phyloP scores from a whole-genome alignment of 257 asterid genomes.

The Sherardia arvensis region DNA sequence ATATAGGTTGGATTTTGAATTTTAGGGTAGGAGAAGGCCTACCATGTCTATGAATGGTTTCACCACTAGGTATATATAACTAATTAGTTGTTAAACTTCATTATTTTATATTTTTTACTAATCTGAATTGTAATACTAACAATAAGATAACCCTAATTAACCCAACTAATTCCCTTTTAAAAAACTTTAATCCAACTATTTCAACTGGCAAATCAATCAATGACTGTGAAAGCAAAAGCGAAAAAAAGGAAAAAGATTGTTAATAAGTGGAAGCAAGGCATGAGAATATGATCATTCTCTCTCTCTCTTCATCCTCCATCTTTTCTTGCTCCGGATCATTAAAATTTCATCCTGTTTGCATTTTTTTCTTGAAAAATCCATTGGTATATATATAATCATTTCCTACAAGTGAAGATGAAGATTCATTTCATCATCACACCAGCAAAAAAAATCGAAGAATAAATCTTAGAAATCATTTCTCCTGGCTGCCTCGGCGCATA shows the following conservation, averaged over 20 bases:
- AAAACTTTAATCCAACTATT: too few species aligned
- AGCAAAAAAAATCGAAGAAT: not conserved
- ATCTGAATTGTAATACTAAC: too few species aligned
- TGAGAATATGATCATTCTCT: constrained; percentile 30
- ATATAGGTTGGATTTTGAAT: too few species aligned
- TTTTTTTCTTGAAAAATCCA: not conserved
- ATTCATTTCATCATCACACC: not conserved
- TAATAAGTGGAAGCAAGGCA: constrained; percentile 39
- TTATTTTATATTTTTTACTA: too few species aligned
- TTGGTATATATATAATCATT: not conserved
- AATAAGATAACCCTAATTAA: too few species aligned
- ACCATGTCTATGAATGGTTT: too few species aligned
- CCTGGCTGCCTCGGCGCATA: constrained; percentile 44
- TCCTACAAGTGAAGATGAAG: constrained; percentile 3
- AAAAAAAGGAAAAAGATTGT: constrained; percentile 19
- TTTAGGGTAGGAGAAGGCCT: too few species aligned
- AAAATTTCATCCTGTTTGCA: constrained; percentile 5
- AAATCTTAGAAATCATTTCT: not conserved
- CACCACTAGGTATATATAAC: too few species aligned
- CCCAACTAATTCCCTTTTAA: too few species aligned
- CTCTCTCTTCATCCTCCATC: constrained; percentile 7
- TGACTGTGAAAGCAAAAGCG: constrained; percentile 25
- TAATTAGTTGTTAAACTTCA: too few species aligned
- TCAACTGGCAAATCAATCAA: constrained; percentile 10
- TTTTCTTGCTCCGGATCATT: not conserved